These are phyloP conservation scores for Aspergillus udagawae DNA, from an alignment of 2,329 filamentous ascomycete species.

Conservation along the genomic window DNA sequence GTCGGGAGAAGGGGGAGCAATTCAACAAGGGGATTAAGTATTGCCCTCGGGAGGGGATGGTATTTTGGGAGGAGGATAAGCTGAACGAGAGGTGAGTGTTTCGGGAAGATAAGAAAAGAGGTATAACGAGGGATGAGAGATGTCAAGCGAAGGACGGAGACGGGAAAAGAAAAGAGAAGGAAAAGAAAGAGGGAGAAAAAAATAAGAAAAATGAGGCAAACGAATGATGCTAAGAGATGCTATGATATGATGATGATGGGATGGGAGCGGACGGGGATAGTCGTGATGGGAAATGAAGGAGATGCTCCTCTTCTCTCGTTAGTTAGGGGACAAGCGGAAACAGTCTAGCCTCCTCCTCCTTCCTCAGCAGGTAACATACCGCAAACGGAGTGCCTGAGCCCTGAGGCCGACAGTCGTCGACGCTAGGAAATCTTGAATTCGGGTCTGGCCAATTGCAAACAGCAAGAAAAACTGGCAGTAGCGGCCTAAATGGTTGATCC, in stretches of 20 bases:
- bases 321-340: not conserved
- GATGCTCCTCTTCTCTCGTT: slow-evolving; percentile 17
- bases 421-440: not conserved
- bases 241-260: not conserved
- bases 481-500: not conserved
- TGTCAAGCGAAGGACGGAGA: slow-evolving; percentile 8
- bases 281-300: slow-evolving; percentile 14
- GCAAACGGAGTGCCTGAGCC: not conserved
- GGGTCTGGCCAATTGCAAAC: not conserved
- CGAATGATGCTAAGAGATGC: slow-evolving; percentile 6
- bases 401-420: not conserved
- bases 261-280: slow-evolving; percentile 3
- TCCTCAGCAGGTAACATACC: not conserved
- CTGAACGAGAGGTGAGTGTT: slow-evolving; percentile 5
- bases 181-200: slow-evolving; percentile 6
- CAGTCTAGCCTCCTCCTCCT: not conserved
- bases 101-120: slow-evolving; percentile 10
- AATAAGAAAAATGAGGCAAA: slow-evolving; percentile 1
- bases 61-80: not conserved
- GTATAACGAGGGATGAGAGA: slow-evolving; percentile 15
- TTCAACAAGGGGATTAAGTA: slow-evolving; percentile 3
- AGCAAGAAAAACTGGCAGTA: not conserved
- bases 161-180: slow-evolving; percentile 4
- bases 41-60: slow-evolving; percentile 7
- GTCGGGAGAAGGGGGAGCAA: not conserved